Base-by-base conservation (phyloP, 164 flowering plant species). In the Aristolochia fimbriata region DNA sequence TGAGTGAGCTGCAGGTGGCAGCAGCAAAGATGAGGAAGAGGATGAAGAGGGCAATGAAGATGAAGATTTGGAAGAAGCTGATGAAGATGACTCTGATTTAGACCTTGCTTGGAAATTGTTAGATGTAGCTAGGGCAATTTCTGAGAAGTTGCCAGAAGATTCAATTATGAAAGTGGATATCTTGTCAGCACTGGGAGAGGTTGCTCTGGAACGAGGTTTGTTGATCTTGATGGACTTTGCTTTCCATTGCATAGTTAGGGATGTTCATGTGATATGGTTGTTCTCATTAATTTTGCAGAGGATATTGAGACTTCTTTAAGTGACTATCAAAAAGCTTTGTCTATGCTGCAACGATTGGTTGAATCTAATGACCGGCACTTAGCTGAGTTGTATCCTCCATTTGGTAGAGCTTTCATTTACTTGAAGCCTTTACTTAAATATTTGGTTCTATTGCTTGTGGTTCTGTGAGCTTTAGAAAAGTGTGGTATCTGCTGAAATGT, bases 41-140 rank as follows among this genome's bases (percentile, higher is more conserved):
- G 81, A 72, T 54, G 76, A 69, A 11, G 81, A 76, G 11, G 89
- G 62, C 53, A 75, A 83, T 73, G 96, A 91, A 64, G 76, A 30
- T 52, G 69, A 47, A 25, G 76, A 7, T 64, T 95, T 84, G 52
- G 91, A 87, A 55, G 94, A 86, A 64, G 91, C 68, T 62, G 96
- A 83, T 67, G 97, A 91, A 71, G 99, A 91, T 64, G 99, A 88
- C 22, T 80, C 96, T 73, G 99, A 94, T 73, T 74, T 94, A 64
- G 99, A 94, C 76, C 78, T 94, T 65, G 91, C 99, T 25, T 94
- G 97, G 97, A 87, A 88, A 71, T 82, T 91, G 96, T 81, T 94
- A 19, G 97, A 94, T 76, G 70, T 94, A 75, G 95, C 97, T 19
- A 79, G 97, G 78, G 96, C 86, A 59, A 91, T 94, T 63, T 81